Conservation (phyloP, 2,329 filamentous ascomycete genomes). For the Decorospora gaudefroyi region DNA sequence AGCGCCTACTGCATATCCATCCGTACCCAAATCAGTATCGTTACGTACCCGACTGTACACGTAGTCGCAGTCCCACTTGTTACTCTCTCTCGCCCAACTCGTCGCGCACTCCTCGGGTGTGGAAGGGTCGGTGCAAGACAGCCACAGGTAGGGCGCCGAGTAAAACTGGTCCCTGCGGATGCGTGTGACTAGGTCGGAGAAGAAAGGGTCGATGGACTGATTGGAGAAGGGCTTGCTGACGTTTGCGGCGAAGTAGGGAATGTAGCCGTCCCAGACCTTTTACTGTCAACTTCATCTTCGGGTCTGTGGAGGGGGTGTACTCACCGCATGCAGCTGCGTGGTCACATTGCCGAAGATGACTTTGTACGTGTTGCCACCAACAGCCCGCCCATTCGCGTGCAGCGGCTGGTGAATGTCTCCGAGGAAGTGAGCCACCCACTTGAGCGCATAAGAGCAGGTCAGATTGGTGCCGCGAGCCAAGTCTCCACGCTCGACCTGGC, state of each 20-base stretch:
- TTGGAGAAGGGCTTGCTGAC: slow-evolving; percentile 43
- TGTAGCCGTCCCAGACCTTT: slow-evolving; percentile 49
- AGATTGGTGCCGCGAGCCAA: slow-evolving; percentile 38
- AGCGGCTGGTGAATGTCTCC: slow-evolving; percentile 51
- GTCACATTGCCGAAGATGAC: slow-evolving; percentile 44
- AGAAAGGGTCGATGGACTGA: slow-evolving; percentile 44
- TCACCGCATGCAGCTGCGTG: slow-evolving; percentile 48
- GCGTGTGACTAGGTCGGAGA: slow-evolving; percentile 41
- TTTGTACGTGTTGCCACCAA: slow-evolving; percentile 47
- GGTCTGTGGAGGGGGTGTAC: slow-evolving; percentile 7
- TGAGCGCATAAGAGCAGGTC: slow-evolving; percentile 49
- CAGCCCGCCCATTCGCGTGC: slow-evolving; percentile 47
- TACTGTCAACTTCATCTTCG: slow-evolving; percentile 12
- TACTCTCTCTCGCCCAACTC: slow-evolving; percentile 48
- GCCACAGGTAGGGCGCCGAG: slow-evolving; percentile 45
- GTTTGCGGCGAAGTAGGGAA: slow-evolving; percentile 46
- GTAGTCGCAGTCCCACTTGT: slow-evolving; percentile 49
- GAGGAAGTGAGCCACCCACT: slow-evolving; percentile 50
- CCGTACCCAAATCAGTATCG: slow-evolving; percentile 41
- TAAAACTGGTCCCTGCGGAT: slow-evolving; percentile 45
- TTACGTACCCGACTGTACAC: slow-evolving; percentile 43
- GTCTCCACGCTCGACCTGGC: slow-evolving; percentile 31
- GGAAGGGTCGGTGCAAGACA: slow-evolving; percentile 42
- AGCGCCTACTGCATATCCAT: slow-evolving; percentile 47
- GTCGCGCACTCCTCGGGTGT: slow-evolving; percentile 43